phyloP scores from a whole-genome alignment of 2,329 filamentous ascomycete species.

The Exophiala dermatitidis region DNA sequence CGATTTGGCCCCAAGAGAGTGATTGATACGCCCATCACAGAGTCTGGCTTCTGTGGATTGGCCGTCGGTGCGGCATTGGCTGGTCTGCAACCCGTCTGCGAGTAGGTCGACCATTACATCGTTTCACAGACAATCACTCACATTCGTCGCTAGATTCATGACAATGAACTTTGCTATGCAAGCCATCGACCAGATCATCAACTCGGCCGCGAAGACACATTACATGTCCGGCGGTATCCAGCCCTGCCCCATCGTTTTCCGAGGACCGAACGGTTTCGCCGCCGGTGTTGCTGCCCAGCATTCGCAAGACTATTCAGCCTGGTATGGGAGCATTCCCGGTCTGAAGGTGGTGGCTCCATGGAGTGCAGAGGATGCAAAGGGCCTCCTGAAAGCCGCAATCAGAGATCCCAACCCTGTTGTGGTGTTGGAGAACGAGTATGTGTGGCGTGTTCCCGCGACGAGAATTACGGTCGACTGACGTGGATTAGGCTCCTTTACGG shows the following conservation, averaged over 20 bases:
- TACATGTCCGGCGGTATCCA: slow-evolving; percentile 99
- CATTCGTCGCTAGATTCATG: slow-evolving; percentile 80
- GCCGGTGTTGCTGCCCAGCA: slow-evolving; percentile 93
- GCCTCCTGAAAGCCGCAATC: slow-evolving; percentile 93
- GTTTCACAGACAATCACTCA: background rate
- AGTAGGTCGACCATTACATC: slow-evolving; percentile 50
- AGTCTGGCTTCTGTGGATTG: slow-evolving; percentile 89
- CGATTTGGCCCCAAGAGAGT: slow-evolving; percentile 95
- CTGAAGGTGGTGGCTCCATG: slow-evolving; percentile 95
- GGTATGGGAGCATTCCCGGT: slow-evolving; percentile 97
- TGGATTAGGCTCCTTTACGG: slow-evolving; percentile 69
- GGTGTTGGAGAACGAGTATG: slow-evolving; percentile 73
- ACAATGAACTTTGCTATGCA: slow-evolving; percentile 99
- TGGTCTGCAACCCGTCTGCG: slow-evolving; percentile 73
- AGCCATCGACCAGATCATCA: slow-evolving; percentile 98
- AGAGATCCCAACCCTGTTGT: slow-evolving; percentile 96
- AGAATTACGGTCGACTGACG: slow-evolving; percentile 25
- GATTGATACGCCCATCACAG: slow-evolving; percentile 97
- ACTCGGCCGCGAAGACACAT: slow-evolving; percentile 96
- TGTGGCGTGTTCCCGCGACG: slow-evolving; percentile 15
- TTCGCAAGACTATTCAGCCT: slow-evolving; percentile 96
- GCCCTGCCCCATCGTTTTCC: slow-evolving; percentile 99
- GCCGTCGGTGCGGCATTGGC: slow-evolving; percentile 91
- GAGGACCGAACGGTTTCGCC: slow-evolving; percentile 96
- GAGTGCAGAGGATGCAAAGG: slow-evolving; percentile 97